Conservation (phyloP, 352 stramenopile species). For the Phytophthora lateralis region DNA sequence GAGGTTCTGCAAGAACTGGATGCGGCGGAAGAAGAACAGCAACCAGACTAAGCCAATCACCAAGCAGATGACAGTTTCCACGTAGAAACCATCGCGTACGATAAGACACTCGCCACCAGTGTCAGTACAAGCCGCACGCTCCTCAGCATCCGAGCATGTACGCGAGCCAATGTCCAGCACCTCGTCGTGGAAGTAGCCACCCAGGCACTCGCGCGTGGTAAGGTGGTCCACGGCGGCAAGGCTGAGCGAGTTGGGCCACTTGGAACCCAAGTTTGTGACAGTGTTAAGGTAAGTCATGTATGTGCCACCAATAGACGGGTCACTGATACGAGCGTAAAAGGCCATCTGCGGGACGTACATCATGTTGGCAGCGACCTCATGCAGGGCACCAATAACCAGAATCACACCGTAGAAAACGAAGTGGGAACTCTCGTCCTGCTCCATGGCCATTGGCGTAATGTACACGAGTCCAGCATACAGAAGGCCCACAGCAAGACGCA, state of each 20-base stretch:
- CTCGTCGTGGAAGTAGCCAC: constrained; percentile 68
- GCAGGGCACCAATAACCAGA: constrained; percentile 65
- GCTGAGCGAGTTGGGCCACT: constrained; percentile 91
- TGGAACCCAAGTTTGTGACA: constrained; percentile 97
- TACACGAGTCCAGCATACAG: constrained; percentile 87
- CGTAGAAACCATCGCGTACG: constrained; percentile 81
- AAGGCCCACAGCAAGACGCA: constrained; percentile 83
- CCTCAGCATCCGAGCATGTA: constrained; percentile 79
- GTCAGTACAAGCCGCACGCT: constrained; percentile 58
- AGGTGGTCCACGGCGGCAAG: constrained; percentile 83
- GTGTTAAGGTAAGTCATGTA: constrained; percentile 99
- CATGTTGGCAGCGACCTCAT: constrained; percentile 90
- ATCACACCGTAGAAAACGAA: constrained; percentile 84
- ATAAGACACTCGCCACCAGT: constrained; percentile 77
- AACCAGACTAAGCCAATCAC: constrained; percentile 75
- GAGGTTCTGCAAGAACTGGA: constrained; percentile 79
- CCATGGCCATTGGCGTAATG: constrained; percentile 80
- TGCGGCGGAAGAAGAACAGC: constrained; percentile 66
- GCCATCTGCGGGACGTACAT: constrained; percentile 97
- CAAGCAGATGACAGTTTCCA: constrained; percentile 77
- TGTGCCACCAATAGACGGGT: constrained; percentile 97
- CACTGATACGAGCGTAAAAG: constrained; percentile 97
- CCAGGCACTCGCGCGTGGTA: constrained; percentile 80
- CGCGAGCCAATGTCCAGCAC: constrained; percentile 75
- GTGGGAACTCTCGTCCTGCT: constrained; percentile 73